Evolutionary conservation across 768 basidiomycete species (phyloP), one percentile per base, ranked within the genome.

Genomic region (Agrocybe chaxingu): DNA sequence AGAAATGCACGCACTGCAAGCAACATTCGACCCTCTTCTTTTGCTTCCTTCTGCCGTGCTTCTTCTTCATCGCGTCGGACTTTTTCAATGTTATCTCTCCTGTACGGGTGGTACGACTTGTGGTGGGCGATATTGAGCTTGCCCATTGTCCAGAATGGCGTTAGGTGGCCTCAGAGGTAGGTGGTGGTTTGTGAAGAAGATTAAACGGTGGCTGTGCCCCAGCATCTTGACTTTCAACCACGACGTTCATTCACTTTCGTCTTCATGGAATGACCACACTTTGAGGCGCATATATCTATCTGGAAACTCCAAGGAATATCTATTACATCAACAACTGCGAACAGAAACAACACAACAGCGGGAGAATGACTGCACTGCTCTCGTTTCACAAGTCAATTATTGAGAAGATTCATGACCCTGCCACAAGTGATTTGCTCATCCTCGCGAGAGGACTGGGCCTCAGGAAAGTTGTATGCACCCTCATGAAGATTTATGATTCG

Each of bases 401-500:
- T 48, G 77, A 86, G 58, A 73, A 79, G 36, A 80, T 89, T 10
- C 84, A 87, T 65, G 87, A 89, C 66, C 89, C 88, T 33, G 76
- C 78, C 8, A 85, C 80, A 7, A 87, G 75, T 58, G 88, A 90
- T 57, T 71, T 91, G 7, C 67, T 90, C 35, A 66, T 99, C 37
- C 71, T 99, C 31, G 95, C 92, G 1, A 87, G 95, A 31, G 97
- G 97, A 0, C 78, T 99, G 2, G 97, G 97, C 0, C 71, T 98
- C 53, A 80, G 95, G 9, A 75, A 85, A 50, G 77, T 97, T 46
- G 64, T 93, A 39, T 93, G 91, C 70, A 89, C 86, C 0, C 78
- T 98, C 36, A 77, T 98, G 72, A 89, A 95, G 70, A 90, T 96
- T 36, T 98, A 96, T 63, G 90, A 94, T 71, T 81, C 87, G 16